A percentile compares a stretch with the other conserved stretches of the same genome.
These are phyloP conservation scores for Aspergillus carlsbadensis DNA, from an alignment of 495 filamentous ascomycete species.

Conservation along the genomic window DNA sequence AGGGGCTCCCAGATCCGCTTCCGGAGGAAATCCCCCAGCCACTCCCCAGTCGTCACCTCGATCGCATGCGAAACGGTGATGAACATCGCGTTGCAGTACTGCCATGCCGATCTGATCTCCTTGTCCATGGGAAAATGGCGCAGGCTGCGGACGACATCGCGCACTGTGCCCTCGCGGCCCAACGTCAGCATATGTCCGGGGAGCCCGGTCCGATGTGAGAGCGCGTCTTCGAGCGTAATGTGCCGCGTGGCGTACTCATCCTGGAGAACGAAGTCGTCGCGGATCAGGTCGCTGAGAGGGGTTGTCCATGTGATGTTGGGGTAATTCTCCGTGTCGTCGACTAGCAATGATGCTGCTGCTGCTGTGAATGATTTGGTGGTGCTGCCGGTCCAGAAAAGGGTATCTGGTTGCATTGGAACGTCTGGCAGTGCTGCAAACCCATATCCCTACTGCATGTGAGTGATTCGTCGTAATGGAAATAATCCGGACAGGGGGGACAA, in stretches of 20 bases:
- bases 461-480: no score
- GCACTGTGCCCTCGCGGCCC: conserved; percentile 20
- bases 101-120: conserved; percentile 38
- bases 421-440: conserved; percentile 38
- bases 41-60: conserved; percentile 23
- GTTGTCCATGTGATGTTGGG: conserved; percentile 45
- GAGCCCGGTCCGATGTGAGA: conserved; percentile 51
- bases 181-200: conserved; percentile 42
- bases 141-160: conserved; percentile 37
- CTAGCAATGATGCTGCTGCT: conserved; percentile 42
- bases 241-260: conserved; percentile 40
- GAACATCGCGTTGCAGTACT: conserved; percentile 57
- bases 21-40: conserved; percentile 42
- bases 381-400: conserved; percentile 42
- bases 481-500: no score
- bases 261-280: conserved; percentile 51
- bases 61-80: conserved; percentile 42
- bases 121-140: conserved; percentile 41
- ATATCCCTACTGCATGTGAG: conserved; percentile 44
- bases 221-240: conserved; percentile 51
- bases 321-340: conserved; percentile 32
- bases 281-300: conserved; percentile 46
- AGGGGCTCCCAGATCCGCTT: conserved; percentile 47
- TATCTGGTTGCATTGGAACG: conserved; percentile 37
- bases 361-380: conserved; percentile 58